These are phyloP conservation scores for Marasmius fiardii DNA, from an alignment of 1,284 basidiomycete species.

Conservation along the genomic window DNA sequence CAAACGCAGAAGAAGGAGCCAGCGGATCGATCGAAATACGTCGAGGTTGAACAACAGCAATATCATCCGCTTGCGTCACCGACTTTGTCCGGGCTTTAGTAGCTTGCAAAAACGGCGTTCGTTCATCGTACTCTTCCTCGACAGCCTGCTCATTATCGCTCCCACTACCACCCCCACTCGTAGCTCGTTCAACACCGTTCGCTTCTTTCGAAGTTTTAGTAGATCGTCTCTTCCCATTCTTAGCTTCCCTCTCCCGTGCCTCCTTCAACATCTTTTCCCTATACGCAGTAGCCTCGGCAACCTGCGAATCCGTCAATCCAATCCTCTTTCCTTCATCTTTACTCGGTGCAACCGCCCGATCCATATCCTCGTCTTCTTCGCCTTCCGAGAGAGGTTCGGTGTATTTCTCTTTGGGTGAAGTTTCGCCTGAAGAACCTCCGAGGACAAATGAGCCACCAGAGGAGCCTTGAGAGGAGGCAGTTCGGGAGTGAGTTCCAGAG, in stretches of 20 bases:
- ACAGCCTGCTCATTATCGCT: conserved; percentile 24
- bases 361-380: conserved; percentile 79
- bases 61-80: conserved; percentile 13
- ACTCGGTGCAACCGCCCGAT: conserved; percentile 63
- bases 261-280: conserved; percentile 77
- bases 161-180: conserved; percentile 10
- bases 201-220: conserved; percentile 6
- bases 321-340: conserved; percentile 78
- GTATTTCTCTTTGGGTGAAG: conserved; percentile 44
- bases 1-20: conserved; percentile 76
- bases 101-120: conserved; percentile 36
- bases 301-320: conserved; percentile 67
- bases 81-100: too few species aligned
- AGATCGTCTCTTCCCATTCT: conserved; percentile 17
- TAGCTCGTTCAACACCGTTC: conserved; percentile 7
- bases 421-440: conserved; percentile 41
- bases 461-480: conserved; percentile 18
- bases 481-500: conserved; percentile 28
- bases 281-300: conserved; percentile 78
- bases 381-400: conserved; percentile 89
- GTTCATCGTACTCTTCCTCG: conserved; percentile 36
- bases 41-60: conserved; percentile 29
- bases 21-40: conserved; percentile 80
- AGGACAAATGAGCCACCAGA: conserved; percentile 43
- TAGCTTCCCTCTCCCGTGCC: conserved; percentile 29